Evolutionary conservation across 495 filamentous ascomycete species (phyloP), one percentile per base, ranked within the genome.

Genomic region (Lineolata rhizophorae): DNA sequence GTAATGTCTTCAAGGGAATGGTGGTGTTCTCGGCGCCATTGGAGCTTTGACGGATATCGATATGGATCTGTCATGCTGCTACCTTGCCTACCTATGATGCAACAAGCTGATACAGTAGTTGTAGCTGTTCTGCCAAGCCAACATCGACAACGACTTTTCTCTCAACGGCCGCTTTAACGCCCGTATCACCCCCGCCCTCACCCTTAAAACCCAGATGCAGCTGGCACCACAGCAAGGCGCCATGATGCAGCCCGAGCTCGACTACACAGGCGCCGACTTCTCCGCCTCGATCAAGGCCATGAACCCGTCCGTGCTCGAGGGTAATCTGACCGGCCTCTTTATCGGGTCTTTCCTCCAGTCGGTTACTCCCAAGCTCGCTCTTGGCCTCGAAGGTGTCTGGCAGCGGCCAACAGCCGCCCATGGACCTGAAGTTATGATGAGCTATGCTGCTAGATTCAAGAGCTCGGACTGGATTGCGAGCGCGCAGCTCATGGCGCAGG

Each of bases 281-380:
- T 79, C 76, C 3, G 78, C 81, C 5, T 80, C 76, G 9, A 36
- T 99, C 33, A 95, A 94, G 61, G 65, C 77, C 32, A 63, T 95
- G 43, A 94, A 95, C 59, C 83, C 87, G n/a, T 91, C 81, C 4
- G 54, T 71, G 38, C 65, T 99, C 25, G 83, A 94, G 41, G 85
- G 85, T 31, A 77, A 81, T 27, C 54, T 95, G 30, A 95, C 82
- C 10, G 90, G 90, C 44, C 87, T 94, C 52, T 80, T 81, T 44
- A 79, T 99, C 43, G 81, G 82, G 34, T 83, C 76, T 58, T 94
- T 94, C 53, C 65, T 99, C 15, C 90, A 99, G 52, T 76, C 81
- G 24, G 53, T 99, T 29, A 95, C 90, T 8, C 80, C 83, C 37
- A 66, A 69, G 34, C 64, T 99, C 37, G 70, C 87, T 15, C 62